A percentile compares a stretch with the other conserved stretches of the same genome.
Conservation (phyloP, 176 grass and related monocot species). For the Bolboschoenus planiculmis region DNA sequence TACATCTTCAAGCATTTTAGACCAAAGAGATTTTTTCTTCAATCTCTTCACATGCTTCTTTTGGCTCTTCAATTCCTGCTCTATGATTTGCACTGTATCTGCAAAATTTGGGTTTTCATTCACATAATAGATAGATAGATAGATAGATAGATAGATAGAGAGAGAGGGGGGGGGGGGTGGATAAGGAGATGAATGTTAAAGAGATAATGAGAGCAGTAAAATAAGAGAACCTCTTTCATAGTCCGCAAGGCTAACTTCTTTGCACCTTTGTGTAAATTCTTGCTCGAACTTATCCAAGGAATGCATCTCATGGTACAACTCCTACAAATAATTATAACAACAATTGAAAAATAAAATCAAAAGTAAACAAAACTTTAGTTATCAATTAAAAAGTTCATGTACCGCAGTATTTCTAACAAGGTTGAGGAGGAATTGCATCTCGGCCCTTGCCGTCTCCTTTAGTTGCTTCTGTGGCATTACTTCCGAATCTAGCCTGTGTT, state of each 20-base stretch:
- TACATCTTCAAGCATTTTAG: slow-evolving; percentile 78
- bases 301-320: slow-evolving; percentile 86
- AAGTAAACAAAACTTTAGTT: not conserved
- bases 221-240: slow-evolving; percentile 3
- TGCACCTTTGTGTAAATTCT: slow-evolving; percentile 51
- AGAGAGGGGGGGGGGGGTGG: too few species aligned
- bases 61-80: slow-evolving; percentile 79
- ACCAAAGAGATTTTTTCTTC: slow-evolving; percentile 97
- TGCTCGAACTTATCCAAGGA: slow-evolving; percentile 79
- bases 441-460: slow-evolving; percentile 52
- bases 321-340: slow-evolving; percentile 32
- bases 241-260: slow-evolving; percentile 10
- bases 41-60: slow-evolving; percentile 77
- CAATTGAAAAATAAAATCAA: not conserved
- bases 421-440: slow-evolving; percentile 60
- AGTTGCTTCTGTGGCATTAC: slow-evolving; percentile 44
- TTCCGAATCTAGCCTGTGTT: slow-evolving; percentile 67
- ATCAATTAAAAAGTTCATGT: slow-evolving; percentile 20
- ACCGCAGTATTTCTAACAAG: slow-evolving; percentile 80
- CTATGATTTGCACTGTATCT: slow-evolving; percentile 64
- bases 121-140: not conserved
- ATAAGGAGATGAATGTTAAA: slow-evolving; percentile 2
- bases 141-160: not conserved
- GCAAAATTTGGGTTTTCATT: slow-evolving; percentile 29
- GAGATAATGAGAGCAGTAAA: not conserved